Percentiles rank a stretch among this genome's conserved stretches.
Conservation (phyloP, 768 basidiomycete species). For the Russula sp. region DNA sequence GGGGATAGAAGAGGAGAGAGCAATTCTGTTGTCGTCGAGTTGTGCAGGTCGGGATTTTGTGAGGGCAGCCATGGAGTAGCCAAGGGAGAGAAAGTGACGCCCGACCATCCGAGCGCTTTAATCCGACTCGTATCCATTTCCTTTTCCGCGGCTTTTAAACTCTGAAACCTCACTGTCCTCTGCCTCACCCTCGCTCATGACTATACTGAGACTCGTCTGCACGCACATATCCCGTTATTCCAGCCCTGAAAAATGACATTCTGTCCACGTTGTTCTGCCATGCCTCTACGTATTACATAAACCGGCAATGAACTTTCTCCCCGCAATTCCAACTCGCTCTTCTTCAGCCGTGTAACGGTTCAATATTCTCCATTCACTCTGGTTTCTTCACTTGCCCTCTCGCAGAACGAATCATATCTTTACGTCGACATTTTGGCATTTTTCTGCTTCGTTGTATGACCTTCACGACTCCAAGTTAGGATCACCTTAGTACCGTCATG, state of each 20-base stretch:
- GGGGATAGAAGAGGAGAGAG: conserved; percentile 23
- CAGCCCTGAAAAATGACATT: too few species aligned
- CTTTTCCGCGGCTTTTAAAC: not conserved
- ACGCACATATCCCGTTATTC: not conserved
- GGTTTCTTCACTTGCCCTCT: not conserved
- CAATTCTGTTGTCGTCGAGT: conserved; percentile 11
- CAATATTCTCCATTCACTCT: too few species aligned
- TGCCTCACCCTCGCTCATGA: not conserved
- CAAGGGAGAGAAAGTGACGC: not conserved
- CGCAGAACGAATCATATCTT: not conserved
- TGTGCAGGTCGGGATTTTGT: conserved; percentile 14
- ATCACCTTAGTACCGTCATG: conserved; percentile 5
- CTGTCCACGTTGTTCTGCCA: not conserved
- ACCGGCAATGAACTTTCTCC: too few species aligned
- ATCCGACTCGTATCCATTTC: not conserved
- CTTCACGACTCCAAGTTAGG: not conserved
- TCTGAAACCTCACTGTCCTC: not conserved
- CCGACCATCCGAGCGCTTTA: not conserved
- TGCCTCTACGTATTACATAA: conserved; percentile 5
- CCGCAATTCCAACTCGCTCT: too few species aligned
- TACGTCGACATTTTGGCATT: not conserved
- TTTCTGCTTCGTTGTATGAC: not conserved
- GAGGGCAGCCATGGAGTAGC: conserved; percentile 26
- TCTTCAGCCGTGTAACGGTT: too few species aligned
- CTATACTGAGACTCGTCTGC: not conserved